phyloP scores from a whole-genome alignment of 306 rosid species.

The Dicorynia guianensis region DNA sequence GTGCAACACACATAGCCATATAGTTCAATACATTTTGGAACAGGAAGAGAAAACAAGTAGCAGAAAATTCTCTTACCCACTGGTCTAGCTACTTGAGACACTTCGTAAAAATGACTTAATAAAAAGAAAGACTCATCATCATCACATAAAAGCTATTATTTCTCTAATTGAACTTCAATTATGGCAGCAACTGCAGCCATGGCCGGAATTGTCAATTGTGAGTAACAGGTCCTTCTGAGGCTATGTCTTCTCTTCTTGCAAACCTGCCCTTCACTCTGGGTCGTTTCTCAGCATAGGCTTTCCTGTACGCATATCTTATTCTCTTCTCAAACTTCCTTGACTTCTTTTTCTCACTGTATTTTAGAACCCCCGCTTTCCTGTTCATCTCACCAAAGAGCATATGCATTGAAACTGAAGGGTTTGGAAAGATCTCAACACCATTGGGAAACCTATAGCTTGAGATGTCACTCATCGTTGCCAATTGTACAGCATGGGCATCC shows the following conservation, averaged over 20 bases:
- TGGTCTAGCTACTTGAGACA: too few species aligned
- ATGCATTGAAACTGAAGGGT: slow-evolving; percentile 22
- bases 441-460: background rate
- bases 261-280: slow-evolving; percentile 27
- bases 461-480: background rate
- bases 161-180: background rate
- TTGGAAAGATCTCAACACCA: background rate
- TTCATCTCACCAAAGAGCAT: slow-evolving; percentile 11
- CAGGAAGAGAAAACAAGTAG: too few species aligned
- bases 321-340: slow-evolving; percentile 34
- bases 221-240: background rate
- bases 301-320: slow-evolving; percentile 26
- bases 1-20: too few species aligned
- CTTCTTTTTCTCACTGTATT: slow-evolving; percentile 33
- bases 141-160: too few species aligned
- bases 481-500: too few species aligned
- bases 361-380: slow-evolving; percentile 33
- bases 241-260: slow-evolving; percentile 16
- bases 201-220: slow-evolving; percentile 1
- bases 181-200: background rate
- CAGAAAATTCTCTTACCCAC: too few species aligned
- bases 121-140: too few species aligned
- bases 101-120: too few species aligned
- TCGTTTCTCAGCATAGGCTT: slow-evolving; percentile 31
- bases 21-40: too few species aligned